phyloP scores from a whole-genome alignment of 331 rosid species.

The Malus hybrid region DNA sequence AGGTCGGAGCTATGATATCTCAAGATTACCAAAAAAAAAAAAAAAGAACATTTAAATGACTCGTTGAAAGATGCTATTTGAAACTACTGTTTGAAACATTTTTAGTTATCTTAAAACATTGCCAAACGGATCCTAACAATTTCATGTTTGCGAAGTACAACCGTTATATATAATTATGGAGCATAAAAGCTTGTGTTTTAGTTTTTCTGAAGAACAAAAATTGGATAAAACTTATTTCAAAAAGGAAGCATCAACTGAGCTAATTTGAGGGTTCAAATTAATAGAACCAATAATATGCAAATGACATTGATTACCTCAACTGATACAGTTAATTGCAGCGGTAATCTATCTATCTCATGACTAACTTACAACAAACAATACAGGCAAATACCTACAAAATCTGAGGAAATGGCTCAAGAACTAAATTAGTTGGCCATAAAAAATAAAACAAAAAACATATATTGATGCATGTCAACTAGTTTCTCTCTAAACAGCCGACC shows the following conservation, averaged over 20 bases:
- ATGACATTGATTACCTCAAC: not conserved
- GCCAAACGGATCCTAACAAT: too few relatives aligned
- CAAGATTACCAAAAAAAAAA: too few relatives aligned
- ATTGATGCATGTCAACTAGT: not conserved
- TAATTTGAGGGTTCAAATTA: not conserved
- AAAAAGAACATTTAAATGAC: too few relatives aligned
- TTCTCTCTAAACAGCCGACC: not conserved
- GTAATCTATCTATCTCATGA: not conserved
- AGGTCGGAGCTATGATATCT: too few relatives aligned
- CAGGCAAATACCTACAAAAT: not conserved
- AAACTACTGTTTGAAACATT: too few relatives aligned
- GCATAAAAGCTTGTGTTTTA: not conserved
- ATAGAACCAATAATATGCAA: not conserved
- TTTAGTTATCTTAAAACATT: too few relatives aligned
- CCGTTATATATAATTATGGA: too few relatives aligned
- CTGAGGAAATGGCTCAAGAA: not conserved
- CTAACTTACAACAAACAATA: not conserved
- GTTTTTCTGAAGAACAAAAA: not conserved
- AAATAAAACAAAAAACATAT: not conserved
- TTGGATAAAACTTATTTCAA: not conserved
- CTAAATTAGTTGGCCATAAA: not conserved
- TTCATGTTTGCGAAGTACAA: too few relatives aligned
- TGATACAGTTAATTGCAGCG: not conserved
- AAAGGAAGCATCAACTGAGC: not conserved
- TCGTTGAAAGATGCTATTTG: too few relatives aligned